Evolutionary conservation across 768 basidiomycete species (phyloP).

Genomic region (Kondoa subrosea): DNA sequence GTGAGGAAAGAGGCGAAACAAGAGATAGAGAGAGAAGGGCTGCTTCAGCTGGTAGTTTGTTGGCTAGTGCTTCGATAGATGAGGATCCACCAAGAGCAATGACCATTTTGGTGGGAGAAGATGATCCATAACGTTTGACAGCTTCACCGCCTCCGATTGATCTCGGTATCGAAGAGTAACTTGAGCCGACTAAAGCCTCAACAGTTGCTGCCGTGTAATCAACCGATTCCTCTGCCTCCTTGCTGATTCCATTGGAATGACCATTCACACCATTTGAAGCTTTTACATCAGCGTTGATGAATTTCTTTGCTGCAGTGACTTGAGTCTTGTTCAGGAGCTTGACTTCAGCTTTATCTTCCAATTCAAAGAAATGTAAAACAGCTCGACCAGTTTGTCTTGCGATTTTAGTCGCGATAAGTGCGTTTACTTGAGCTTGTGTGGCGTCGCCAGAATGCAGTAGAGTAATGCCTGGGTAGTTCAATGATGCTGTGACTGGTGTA

Average conservation of each 20-base stretch:
- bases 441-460: conserved; percentile 59
- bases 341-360: conserved; percentile 29
- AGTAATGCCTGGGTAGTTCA: conserved; percentile 63
- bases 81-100: conserved; percentile 49
- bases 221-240: conserved; percentile 26
- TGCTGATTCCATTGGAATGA: conserved; percentile 22
- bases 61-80: conserved; percentile 42
- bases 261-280: conserved; percentile 28
- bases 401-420: conserved; percentile 64
- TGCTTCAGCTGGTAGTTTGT: conserved; percentile 29
- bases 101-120: conserved; percentile 49
- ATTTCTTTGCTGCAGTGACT: conserved; percentile 30
- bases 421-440: conserved; percentile 77
- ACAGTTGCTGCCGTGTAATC: conserved; percentile 17
- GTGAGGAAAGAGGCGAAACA: conserved; percentile 49
- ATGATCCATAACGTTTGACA: conserved; percentile 40
- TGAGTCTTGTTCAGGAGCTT: conserved; percentile 18
- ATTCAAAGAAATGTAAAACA: conserved; percentile 64
- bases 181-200: conserved; percentile 19
- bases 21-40: conserved; percentile 39
- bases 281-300: conserved; percentile 13
- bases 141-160: conserved; percentile 36
- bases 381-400: conserved; percentile 53
- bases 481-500: conserved; percentile 55
- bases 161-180: conserved; percentile 9